Evolutionary conservation across 139 green algal genomes (phyloP).

Genomic region (Deuterostichococcus epilithicus): DNA sequence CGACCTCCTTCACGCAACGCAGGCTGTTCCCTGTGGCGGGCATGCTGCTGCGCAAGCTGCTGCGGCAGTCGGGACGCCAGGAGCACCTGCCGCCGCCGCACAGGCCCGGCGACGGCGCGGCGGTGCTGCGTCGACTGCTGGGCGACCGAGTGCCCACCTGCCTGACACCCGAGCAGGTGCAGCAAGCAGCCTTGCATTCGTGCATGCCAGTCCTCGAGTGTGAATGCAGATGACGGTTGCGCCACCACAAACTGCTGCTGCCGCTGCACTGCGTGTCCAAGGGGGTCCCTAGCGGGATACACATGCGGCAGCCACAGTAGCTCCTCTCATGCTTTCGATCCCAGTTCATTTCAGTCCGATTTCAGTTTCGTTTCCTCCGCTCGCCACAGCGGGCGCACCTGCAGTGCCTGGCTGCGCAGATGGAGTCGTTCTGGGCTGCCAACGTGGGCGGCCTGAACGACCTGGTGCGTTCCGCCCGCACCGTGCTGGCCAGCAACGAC

Average conservation of each 20-base stretch:
- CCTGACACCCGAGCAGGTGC: neutral
- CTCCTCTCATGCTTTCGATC: too few relatives aligned
- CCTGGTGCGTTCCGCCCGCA: neutral
- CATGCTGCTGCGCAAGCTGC: neutral
- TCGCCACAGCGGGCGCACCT: neutral
- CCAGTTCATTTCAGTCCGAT: too few relatives aligned
- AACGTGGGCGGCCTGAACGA: neutral
- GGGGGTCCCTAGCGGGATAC: too few relatives aligned
- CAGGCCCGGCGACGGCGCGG: neutral
- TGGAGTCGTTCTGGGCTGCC: neutral
- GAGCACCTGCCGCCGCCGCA: neutral
- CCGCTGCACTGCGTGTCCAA: too few relatives aligned
- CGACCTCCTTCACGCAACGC: too few relatives aligned
- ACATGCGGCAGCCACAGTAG: too few relatives aligned
- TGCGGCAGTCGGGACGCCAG: neutral
- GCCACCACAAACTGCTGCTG: neutral
- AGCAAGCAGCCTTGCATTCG: neutral
- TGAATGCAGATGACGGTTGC: neutral
- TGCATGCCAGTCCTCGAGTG: neutral
- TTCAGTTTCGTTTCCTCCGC: too few relatives aligned
- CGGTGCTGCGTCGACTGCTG: neutral
- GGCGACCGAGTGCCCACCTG: neutral
- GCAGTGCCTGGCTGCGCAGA: neutral
- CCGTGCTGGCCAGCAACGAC: neutral
- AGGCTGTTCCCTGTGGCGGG: neutral